phyloP scores from a whole-genome alignment of 129 eudicot genomes.

The Chrysanthemum lavandulifolium region DNA sequence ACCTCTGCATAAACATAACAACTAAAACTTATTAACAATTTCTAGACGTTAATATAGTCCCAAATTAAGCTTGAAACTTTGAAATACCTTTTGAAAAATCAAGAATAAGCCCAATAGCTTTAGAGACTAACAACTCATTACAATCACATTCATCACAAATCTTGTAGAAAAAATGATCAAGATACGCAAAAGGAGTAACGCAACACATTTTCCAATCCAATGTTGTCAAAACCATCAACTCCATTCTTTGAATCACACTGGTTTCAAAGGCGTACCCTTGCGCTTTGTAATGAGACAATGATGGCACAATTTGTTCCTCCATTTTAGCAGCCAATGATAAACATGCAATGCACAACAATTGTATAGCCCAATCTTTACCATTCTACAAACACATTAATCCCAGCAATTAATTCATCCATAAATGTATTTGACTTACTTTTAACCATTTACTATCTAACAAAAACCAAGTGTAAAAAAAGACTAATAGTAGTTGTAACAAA shows the following conservation, averaged over 20 bases:
- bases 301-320: slow-evolving; percentile 56
- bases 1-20: slow-evolving; percentile 50
- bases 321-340: slow-evolving; percentile 79
- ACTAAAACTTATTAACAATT: slow-evolving; percentile 1
- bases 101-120: slow-evolving; percentile 44
- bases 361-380: slow-evolving; percentile 53
- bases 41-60: background rate
- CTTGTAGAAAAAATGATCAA: slow-evolving; percentile 49
- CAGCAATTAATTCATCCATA: background rate
- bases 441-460: background rate
- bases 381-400: slow-evolving; percentile 34
- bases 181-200: slow-evolving; percentile 68
- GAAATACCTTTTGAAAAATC: slow-evolving; percentile 50
- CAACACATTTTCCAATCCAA: slow-evolving; percentile 67
- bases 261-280: slow-evolving; percentile 37
- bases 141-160: slow-evolving; percentile 32
- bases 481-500: background rate
- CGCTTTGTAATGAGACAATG: slow-evolving; percentile 41
- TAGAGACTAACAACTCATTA: slow-evolving; percentile 28
- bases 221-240: slow-evolving; percentile 53
- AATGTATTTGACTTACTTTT: background rate
- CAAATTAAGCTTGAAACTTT: slow-evolving; percentile 8
- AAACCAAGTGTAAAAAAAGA: background rate
- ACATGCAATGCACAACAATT: slow-evolving; percentile 66
- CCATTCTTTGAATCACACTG: slow-evolving; percentile 58